These are phyloP conservation scores for Dunaliella sp. DNA, from an alignment of 139 green algal species.

Conservation along the genomic window DNA sequence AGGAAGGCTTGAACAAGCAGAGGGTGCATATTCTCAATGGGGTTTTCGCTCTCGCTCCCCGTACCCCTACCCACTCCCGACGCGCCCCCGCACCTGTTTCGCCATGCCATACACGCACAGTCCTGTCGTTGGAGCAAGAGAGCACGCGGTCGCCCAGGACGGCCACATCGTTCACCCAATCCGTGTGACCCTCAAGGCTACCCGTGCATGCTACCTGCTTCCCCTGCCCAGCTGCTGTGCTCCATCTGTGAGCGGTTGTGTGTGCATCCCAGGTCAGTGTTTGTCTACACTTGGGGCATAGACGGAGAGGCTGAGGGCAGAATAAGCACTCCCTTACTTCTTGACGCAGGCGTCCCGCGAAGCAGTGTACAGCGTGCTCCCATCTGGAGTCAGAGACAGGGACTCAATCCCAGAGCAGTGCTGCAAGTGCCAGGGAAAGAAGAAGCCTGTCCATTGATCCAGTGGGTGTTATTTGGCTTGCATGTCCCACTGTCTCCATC, in stretches of 20 bases:
- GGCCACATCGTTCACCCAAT: constrained; percentile 71
- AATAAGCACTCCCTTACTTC: too few species aligned
- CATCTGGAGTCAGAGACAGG: constrained; percentile 30
- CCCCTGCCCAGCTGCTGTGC: neutral
- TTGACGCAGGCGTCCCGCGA: constrained; percentile 60
- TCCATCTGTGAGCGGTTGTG: neutral
- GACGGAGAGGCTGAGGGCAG: too few species aligned
- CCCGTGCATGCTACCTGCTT: constrained; percentile 24
- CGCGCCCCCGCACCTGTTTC: neutral
- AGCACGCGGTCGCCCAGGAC: constrained; percentile 46
- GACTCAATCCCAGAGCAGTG: constrained; percentile 58
- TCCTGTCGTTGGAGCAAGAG: constrained; percentile 60
- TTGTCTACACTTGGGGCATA: too few species aligned
- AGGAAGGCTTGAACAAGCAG: neutral
- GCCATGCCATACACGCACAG: constrained; percentile 55
- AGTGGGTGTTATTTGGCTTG: neutral
- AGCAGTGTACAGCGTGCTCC: constrained; percentile 55
- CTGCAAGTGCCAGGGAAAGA: constrained; percentile 22
- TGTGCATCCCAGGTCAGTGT: too few species aligned
- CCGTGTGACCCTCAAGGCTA: constrained; percentile 61
- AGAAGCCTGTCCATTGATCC: neutral
- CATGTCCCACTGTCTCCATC: neutral
- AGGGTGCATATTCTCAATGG: neutral
- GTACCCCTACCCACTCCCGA: neutral
- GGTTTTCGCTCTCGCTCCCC: neutral